Evolutionary conservation across 257 asterid species (phyloP).

Genomic region (Lantana camara): DNA sequence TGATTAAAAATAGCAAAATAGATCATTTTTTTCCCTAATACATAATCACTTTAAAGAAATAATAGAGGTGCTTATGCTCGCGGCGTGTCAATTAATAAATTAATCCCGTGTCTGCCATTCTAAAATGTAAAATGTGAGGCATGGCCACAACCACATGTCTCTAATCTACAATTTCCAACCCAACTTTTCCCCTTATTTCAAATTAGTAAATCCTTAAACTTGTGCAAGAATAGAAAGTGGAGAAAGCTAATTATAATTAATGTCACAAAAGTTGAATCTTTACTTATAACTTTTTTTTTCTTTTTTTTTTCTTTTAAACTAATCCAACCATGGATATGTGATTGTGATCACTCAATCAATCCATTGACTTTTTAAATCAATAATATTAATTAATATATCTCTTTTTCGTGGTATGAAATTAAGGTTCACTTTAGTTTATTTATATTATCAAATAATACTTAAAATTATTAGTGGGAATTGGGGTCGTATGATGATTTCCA

Average conservation of each 20-base stretch:
- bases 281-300: no score
- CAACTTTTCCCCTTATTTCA: not conserved
- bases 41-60: not conserved
- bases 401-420: not conserved
- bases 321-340: conserved; percentile 25
- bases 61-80: not conserved
- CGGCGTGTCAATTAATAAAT: not conserved
- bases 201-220: conserved; percentile 4
- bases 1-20: no score
- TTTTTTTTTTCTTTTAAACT: conserved; percentile 10
- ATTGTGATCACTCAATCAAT: conserved; percentile 17
- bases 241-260: conserved; percentile 1
- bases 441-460: no score
- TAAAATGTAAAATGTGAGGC: conserved; percentile 31
- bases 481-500: no score
- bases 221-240: conserved; percentile 15
- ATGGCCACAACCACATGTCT: conserved; percentile 32
- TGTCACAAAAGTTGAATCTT: not conserved
- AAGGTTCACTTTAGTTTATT: no score
- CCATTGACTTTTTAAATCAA: conserved; percentile 36
- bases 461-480: no score
- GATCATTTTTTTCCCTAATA: no score
- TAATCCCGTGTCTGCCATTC: conserved; percentile 45
- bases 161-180: conserved; percentile 1
- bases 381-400: no score